Percentiles rank a stretch among this genome's conserved stretches.
These are phyloP conservation scores for Penicillium hordei DNA, from an alignment of 2,329 filamentous ascomycete genomes.

Conservation along the genomic window DNA sequence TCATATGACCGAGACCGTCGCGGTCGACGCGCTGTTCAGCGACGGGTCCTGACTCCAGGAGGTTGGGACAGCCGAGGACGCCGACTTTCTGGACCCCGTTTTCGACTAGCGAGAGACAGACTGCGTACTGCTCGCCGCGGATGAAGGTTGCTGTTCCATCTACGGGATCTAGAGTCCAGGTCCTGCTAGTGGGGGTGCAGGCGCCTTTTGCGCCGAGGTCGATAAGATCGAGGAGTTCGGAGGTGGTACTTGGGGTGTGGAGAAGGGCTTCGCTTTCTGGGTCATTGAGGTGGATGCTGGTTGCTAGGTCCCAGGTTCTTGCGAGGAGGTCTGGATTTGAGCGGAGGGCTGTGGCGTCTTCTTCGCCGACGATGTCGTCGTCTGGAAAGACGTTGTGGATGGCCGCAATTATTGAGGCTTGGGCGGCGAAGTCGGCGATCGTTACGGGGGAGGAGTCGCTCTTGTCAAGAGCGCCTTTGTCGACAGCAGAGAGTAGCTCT, in stretches of 20 bases:
- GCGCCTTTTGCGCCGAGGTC: conserved; percentile 55
- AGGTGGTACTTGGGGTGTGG: conserved; percentile 45
- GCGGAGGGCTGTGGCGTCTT: conserved; percentile 56
- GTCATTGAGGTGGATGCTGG: conserved; percentile 36
- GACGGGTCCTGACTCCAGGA: conserved; percentile 42
- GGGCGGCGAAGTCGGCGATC: conserved; percentile 63
- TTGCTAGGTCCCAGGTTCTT: conserved; percentile 58
- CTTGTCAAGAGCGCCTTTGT: conserved; percentile 56
- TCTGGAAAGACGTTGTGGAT: conserved; percentile 55
- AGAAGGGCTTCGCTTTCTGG: conserved; percentile 36
- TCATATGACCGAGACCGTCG: conserved; percentile 50
- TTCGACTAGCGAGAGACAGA: conserved; percentile 59
- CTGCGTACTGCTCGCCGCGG: conserved; percentile 61
- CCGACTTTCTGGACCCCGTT: conserved; percentile 58
- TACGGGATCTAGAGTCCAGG: conserved; percentile 66
- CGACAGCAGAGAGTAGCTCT: conserved; percentile 49
- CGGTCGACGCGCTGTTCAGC: conserved; percentile 45
- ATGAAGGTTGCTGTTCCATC: conserved; percentile 65
- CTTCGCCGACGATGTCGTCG: conserved; percentile 63
- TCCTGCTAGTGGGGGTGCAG: conserved; percentile 42
- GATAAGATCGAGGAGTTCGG: conserved; percentile 63
- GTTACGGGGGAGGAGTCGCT: conserved; percentile 62
- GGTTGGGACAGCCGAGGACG: conserved; percentile 63
- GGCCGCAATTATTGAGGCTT: conserved; percentile 61
- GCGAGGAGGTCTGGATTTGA: conserved; percentile 49